Percentiles rank a stretch among this genome's conserved stretches.
Evolutionary conservation across 2,329 filamentous ascomycete genomes (phyloP).

Genomic region (Didymella lethalis): DNA sequence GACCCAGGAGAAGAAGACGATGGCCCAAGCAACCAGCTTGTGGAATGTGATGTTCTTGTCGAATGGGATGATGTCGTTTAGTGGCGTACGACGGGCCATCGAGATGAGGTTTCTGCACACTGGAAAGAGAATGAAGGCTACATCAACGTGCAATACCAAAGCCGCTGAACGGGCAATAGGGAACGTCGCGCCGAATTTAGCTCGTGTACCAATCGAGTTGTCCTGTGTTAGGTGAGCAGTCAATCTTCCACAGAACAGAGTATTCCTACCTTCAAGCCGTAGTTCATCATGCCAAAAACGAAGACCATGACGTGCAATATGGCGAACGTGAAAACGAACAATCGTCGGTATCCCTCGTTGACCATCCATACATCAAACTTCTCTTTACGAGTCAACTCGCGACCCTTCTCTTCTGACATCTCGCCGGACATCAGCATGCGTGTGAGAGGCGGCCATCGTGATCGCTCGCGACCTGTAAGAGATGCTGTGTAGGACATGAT

Average conservation of each 20-base stretch:
- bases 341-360: constrained; percentile 82
- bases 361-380: constrained; percentile 89
- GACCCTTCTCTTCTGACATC: constrained; percentile 77
- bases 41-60: constrained; percentile 92
- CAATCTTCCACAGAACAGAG: background rate
- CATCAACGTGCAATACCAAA: constrained; percentile 80
- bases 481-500: constrained; percentile 44
- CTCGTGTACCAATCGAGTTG: constrained; percentile 70
- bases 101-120: constrained; percentile 87
- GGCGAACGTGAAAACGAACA: constrained; percentile 82
- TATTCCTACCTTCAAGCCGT: constrained; percentile 68
- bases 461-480: constrained; percentile 65
- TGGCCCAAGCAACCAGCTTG: constrained; percentile 84
- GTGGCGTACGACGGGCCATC: constrained; percentile 77
- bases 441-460: constrained; percentile 82
- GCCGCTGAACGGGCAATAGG: constrained; percentile 79
- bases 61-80: constrained; percentile 87
- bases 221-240: constrained; percentile 51
- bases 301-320: constrained; percentile 79
- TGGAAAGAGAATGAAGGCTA: constrained; percentile 79
- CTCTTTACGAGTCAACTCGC: constrained; percentile 72
- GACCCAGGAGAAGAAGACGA: constrained; percentile 87
- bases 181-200: constrained; percentile 77
- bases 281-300: constrained; percentile 81
- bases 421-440: constrained; percentile 84